Percentiles rank a stretch among this genome's conserved stretches.
Evolutionary conservation across 192 early-diverging fungal species (phyloP).

Genomic region (Entophlyctis luteolus): DNA sequence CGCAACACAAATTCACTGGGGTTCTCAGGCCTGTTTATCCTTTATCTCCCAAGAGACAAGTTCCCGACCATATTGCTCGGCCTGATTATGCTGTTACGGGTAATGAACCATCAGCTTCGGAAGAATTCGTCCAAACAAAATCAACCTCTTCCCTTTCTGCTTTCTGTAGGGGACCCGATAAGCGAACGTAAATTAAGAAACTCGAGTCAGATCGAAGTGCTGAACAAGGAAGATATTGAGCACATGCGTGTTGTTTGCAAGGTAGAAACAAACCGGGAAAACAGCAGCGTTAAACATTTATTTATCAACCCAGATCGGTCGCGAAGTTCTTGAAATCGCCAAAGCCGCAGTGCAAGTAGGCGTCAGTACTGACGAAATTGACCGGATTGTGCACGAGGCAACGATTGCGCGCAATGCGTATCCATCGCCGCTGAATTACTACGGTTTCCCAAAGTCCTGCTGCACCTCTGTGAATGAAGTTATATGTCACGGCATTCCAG

Average conservation of each 20-base stretch:
- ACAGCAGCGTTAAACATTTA: neutral
- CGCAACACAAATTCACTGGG: constrained; percentile 42
- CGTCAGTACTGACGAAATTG: constrained; percentile 93
- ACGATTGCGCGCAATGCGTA: constrained; percentile 75
- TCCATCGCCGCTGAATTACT: constrained; percentile 96
- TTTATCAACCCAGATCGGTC: constrained; percentile 55
- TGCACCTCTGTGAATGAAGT: constrained; percentile 91
- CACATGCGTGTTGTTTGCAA: constrained; percentile 75
- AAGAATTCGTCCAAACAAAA: neutral
- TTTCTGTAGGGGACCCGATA: constrained; percentile 56
- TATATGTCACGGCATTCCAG: constrained; percentile 96
- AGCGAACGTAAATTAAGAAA: constrained; percentile 73
- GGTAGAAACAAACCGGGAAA: too few relatives aligned
- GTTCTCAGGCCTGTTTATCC: constrained; percentile 51
- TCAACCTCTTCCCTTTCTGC: neutral
- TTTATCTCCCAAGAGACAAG: constrained; percentile 36
- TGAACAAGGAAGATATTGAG: constrained; percentile 71
- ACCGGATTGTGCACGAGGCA: constrained; percentile 92
- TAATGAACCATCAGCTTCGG: neutral
- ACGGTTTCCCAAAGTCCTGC: constrained; percentile 90
- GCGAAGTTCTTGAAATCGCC: constrained; percentile 90
- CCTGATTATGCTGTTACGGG: constrained; percentile 45
- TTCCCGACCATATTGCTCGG: constrained; percentile 34
- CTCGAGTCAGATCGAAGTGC: constrained; percentile 62
- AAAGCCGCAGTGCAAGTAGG: constrained; percentile 75